Conservation (phyloP, 2,329 filamentous ascomycete species). For the Didymella exigua region DNA sequence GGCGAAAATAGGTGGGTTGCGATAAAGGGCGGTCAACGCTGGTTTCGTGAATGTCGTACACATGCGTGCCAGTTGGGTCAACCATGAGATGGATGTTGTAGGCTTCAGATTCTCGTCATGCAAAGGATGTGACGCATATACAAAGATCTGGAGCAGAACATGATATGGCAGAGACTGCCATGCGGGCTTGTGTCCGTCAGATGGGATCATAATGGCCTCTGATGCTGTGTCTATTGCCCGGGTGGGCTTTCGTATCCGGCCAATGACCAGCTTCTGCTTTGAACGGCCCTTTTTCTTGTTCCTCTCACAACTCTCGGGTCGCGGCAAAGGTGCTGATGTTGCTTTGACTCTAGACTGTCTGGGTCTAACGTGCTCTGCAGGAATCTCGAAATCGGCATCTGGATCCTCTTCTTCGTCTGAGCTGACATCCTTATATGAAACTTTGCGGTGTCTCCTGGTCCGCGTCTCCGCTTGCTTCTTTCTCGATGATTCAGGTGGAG, state of each 20-base stretch:
- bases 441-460: conserved; percentile 21
- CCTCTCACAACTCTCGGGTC: conserved; percentile 16
- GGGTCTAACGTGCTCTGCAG: conserved; percentile 19
- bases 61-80: conserved; percentile 66
- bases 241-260: conserved; percentile 38
- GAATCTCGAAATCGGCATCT: conserved; percentile 36
- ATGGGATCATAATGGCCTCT: conserved; percentile 24
- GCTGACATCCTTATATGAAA: conserved; percentile 44
- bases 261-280: conserved; percentile 26
- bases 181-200: conserved; percentile 34
- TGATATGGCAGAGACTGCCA: conserved; percentile 64
- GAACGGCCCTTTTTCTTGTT: conserved; percentile 5
- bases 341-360: conserved; percentile 17
- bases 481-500: conserved; percentile 1
- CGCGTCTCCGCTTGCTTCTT: conserved; percentile 12
- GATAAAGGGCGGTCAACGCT: conserved; percentile 74
- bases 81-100: conserved; percentile 61
- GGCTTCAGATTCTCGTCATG: conserved; percentile 55
- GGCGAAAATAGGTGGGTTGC: conserved; percentile 67
- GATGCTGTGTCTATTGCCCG: conserved; percentile 1
- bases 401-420: conserved; percentile 37
- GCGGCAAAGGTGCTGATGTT: conserved; percentile 13
- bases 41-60: conserved; percentile 72
- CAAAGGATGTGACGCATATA: conserved; percentile 67
- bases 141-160: conserved; percentile 72